These are phyloP conservation scores for Leccinellum luteum DNA, from an alignment of 768 basidiomycete genomes.

Conservation along the genomic window DNA sequence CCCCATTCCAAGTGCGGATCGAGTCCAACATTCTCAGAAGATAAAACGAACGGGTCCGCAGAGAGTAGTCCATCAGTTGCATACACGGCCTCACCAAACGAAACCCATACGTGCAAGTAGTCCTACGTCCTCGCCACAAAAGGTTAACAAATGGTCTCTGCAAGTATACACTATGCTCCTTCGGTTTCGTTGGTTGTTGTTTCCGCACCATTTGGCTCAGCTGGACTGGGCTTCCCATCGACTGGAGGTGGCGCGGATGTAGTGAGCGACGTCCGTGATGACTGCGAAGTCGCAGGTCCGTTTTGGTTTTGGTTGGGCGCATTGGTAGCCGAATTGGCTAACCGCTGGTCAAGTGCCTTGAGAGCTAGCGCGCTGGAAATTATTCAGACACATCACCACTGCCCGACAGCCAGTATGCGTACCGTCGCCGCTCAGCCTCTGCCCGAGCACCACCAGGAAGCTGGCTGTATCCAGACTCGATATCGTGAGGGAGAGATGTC, in stretches of 20 bases:
- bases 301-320: slow-evolving; percentile 32
- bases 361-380: slow-evolving; percentile 82
- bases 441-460: slow-evolving; percentile 89
- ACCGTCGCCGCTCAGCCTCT: slow-evolving; percentile 96
- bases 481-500: slow-evolving; percentile 48
- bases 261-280: slow-evolving; percentile 26
- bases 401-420: slow-evolving; percentile 18
- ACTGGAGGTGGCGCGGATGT: slow-evolving; percentile 35
- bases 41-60: slow-evolving; percentile 26
- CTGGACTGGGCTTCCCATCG: slow-evolving; percentile 24
- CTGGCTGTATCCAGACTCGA: slow-evolving; percentile 74
- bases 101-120: slow-evolving; percentile 43
- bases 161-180: slow-evolving; percentile 20
- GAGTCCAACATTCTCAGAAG: slow-evolving; percentile 25
- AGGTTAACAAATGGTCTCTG: slow-evolving; percentile 5
- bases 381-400: slow-evolving; percentile 5
- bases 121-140: neutral
- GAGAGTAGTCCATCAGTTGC: slow-evolving; percentile 50
- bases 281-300: slow-evolving; percentile 28
- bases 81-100: slow-evolving; percentile 61
- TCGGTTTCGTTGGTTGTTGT: slow-evolving; percentile 17
- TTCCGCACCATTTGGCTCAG: slow-evolving; percentile 21
- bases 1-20: slow-evolving; percentile 57
- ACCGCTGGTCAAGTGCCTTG: slow-evolving; percentile 91
- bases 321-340: slow-evolving; percentile 56